phyloP scores from a whole-genome alignment of 2,329 filamentous ascomycete genomes.

The Colletotrichum sp. region DNA sequence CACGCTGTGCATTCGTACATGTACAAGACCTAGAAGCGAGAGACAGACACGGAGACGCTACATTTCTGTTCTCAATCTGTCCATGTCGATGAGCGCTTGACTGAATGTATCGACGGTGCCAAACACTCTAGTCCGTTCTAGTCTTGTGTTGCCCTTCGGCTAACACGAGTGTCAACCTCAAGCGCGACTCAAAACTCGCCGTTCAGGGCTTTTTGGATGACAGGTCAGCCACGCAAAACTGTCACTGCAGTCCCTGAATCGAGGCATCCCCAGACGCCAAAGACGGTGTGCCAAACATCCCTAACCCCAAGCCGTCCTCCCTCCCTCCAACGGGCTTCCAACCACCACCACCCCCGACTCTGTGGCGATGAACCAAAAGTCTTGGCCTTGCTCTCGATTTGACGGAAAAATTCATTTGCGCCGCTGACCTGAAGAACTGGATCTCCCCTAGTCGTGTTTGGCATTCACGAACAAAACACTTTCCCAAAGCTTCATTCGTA shows the following conservation, averaged over 20 bases:
- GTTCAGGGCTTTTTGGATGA: not conserved
- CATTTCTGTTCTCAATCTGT: not conserved
- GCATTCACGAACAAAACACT: not conserved
- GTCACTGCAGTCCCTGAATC: not conserved
- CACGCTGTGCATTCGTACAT: not conserved
- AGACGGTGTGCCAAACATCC: not conserved
- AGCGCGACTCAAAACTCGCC: not conserved
- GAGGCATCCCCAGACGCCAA: not conserved
- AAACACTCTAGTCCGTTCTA: not conserved
- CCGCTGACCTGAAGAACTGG: not conserved
- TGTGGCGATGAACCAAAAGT: not conserved
- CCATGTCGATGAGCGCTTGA: not conserved
- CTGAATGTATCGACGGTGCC: not conserved
- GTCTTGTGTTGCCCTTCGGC: not conserved
- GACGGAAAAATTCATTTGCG: constrained; percentile 18
- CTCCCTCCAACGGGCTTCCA: not conserved
- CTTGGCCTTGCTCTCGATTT: constrained; percentile 11
- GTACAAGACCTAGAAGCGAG: not conserved
- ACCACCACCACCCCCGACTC: not conserved
- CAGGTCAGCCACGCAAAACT: not conserved
- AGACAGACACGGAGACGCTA: not conserved
- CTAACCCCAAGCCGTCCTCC: not conserved
- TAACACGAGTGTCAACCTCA: not conserved
- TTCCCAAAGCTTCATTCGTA: not conserved
- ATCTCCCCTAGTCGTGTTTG: not conserved